Percentiles rank a stretch among this genome's conserved stretches.
Conservation (phyloP, 2,329 filamentous ascomycete genomes). For the Fusarium nematophilum region DNA sequence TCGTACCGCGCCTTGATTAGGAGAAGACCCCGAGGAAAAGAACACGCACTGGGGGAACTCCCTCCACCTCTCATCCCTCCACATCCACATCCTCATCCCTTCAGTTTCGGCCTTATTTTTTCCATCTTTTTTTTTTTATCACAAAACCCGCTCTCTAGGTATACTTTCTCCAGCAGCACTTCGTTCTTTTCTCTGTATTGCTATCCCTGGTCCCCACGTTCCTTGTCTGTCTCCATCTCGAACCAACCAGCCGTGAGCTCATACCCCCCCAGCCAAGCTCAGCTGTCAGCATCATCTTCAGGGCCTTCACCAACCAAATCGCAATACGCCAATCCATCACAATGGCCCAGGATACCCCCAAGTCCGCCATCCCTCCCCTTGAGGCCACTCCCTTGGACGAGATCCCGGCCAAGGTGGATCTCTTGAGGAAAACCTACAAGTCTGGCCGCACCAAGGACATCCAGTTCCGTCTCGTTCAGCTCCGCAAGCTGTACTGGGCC, state of each 20-base stretch:
- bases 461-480: constrained; percentile 84
- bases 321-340: constrained; percentile 8
- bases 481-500: constrained; percentile 96
- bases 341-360: constrained; percentile 53
- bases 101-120: constrained; percentile 1
- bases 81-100: not conserved
- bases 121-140: not conserved
- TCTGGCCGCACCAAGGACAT: constrained; percentile 85
- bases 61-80: not conserved
- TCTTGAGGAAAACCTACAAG: constrained; percentile 75
- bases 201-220: too few relatives aligned
- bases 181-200: too few relatives aligned
- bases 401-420: constrained; percentile 71
- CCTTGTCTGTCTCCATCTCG: too few relatives aligned
- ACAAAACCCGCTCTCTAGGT: not conserved
- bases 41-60: not conserved
- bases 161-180: too few relatives aligned
- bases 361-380: constrained; percentile 59
- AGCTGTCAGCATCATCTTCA: constrained; percentile 23
- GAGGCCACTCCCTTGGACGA: constrained; percentile 72
- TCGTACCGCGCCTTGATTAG: constrained; percentile 16
- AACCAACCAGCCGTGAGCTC: too few relatives aligned
- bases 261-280: too few relatives aligned
- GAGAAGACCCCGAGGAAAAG: constrained; percentile 9
- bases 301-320: constrained; percentile 20